phyloP scores from a whole-genome alignment of 306 rosid species.

The Herpetospermum pedunculosum region DNA sequence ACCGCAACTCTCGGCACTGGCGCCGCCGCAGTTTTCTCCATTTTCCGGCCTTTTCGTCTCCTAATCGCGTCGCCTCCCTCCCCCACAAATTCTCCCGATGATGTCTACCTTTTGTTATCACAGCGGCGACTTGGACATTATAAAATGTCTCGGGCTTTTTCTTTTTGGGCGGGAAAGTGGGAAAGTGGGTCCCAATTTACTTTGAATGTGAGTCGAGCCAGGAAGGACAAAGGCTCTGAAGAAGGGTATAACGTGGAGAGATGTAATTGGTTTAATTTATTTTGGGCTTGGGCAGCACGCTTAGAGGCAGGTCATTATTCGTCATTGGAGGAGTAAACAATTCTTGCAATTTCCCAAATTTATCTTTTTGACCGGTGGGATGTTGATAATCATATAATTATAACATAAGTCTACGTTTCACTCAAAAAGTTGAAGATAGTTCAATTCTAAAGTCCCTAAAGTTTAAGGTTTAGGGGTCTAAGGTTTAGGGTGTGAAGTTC shows the following conservation, averaged over 20 bases:
- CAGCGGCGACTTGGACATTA: not conserved
- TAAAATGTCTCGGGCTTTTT: not conserved
- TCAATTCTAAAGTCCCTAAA: too few relatives aligned
- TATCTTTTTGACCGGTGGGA: too few relatives aligned
- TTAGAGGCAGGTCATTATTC: not conserved
- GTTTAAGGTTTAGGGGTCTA: too few relatives aligned
- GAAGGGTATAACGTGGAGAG: not conserved
- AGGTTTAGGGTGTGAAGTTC: too few relatives aligned
- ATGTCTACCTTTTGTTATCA: too few relatives aligned
- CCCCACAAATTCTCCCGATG: too few relatives aligned
- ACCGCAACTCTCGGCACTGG: constrained; percentile 16
- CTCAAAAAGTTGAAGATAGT: too few relatives aligned
- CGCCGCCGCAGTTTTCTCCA: not conserved
- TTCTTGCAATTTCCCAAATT: too few relatives aligned
- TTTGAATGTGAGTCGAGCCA: not conserved
- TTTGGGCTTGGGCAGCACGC: not conserved
- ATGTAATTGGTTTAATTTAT: not conserved
- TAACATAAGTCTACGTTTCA: too few relatives aligned
- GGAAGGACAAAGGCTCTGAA: too few relatives aligned
- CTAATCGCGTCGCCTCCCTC: not conserved
- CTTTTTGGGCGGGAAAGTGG: not conserved
- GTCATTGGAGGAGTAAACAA: too few relatives aligned
- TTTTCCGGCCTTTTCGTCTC: not conserved
- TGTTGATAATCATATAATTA: too few relatives aligned
- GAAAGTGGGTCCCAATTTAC: not conserved